A percentile compares a stretch with the other conserved stretches of the same genome.
Conservation (phyloP, 1,284 basidiomycete species). For the Ustilago curta region DNA sequence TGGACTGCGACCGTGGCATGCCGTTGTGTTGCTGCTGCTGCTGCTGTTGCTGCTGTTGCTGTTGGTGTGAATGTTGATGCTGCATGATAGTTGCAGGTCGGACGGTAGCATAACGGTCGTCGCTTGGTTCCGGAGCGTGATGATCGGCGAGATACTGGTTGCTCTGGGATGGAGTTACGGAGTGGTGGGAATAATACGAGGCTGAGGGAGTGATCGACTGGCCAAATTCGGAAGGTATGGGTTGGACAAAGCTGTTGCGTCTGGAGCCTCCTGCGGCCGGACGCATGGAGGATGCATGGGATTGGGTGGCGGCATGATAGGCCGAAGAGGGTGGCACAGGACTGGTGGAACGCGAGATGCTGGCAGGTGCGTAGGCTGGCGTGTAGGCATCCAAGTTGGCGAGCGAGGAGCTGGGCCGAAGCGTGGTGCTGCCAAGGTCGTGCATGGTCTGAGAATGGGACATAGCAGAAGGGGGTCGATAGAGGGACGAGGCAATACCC, state of each 20-base stretch:
- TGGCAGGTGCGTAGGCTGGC: constrained; percentile 61
- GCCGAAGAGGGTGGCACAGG: constrained; percentile 45
- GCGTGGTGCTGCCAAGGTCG: constrained; percentile 48
- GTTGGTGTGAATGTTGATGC: constrained; percentile 9
- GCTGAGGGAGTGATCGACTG: constrained; percentile 34
- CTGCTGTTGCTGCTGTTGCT: constrained; percentile 8
- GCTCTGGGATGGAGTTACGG: constrained; percentile 43
- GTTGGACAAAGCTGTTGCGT: constrained; percentile 33
- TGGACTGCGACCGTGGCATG: constrained; percentile 41
- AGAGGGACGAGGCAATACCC: constrained; percentile 27
- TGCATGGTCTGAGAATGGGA: constrained; percentile 43
- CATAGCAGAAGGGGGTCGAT: constrained; percentile 28
- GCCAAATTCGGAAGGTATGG: constrained; percentile 31
- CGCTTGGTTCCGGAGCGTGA: constrained; percentile 15
- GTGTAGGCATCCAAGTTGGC: constrained; percentile 63
- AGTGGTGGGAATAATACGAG: constrained; percentile 49
- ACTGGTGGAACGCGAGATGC: constrained; percentile 52
- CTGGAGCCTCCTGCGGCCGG: constrained; percentile 18
- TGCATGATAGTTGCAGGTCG: constrained; percentile 17
- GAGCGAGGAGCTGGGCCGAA: constrained; percentile 61
- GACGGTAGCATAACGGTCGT: constrained; percentile 46
- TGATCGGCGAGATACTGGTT: constrained; percentile 18
- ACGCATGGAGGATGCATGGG: constrained; percentile 14
- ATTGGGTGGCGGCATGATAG: constrained; percentile 12
- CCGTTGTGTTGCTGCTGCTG: constrained; percentile 20